Evolutionary conservation across 139 green algal genomes (phyloP).

Genomic region (Coelastrella sp.): DNA sequence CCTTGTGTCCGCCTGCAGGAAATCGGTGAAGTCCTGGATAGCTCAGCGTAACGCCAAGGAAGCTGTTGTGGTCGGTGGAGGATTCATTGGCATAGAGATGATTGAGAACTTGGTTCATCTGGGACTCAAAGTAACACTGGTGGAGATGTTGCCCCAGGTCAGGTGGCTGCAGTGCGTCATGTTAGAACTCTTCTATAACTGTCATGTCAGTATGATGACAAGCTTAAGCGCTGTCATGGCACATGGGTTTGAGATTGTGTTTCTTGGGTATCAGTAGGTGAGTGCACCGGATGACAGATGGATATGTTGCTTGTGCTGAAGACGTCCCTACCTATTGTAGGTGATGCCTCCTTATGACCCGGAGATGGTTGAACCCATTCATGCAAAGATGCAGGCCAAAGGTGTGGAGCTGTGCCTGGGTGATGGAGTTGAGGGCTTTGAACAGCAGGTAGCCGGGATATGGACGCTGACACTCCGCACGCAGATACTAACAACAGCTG

Average conservation of each 20-base stretch:
- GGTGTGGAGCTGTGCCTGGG: slow-evolving; percentile 59
- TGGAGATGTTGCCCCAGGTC: slow-evolving; percentile 66
- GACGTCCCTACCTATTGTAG: slow-evolving; percentile 35
- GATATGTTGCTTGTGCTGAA: not conserved
- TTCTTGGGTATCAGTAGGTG: not conserved
- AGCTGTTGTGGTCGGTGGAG: slow-evolving; percentile 62
- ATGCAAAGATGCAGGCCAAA: slow-evolving; percentile 48
- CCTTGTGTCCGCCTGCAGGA: slow-evolving; percentile 2
- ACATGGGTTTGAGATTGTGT: no score
- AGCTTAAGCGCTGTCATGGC: no score
- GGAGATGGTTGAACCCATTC: slow-evolving; percentile 62
- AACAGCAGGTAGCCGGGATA: slow-evolving; percentile 44
- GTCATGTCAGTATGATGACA: no score
- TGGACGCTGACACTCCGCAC: no score
- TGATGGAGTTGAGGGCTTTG: slow-evolving; percentile 61
- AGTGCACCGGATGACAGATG: not conserved
- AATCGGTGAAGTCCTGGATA: slow-evolving; percentile 61
- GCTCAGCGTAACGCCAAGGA: slow-evolving; percentile 51
- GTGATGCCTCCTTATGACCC: slow-evolving; percentile 67
- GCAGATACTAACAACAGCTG: no score
- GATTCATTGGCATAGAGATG: slow-evolving; percentile 74
- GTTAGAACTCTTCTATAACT: no score
- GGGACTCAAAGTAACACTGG: slow-evolving; percentile 56
- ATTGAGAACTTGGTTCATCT: slow-evolving; percentile 68
- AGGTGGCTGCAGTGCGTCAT: no score